phyloP scores from a whole-genome alignment of 2,329 filamentous ascomycete genomes.

The Magnaporthales sp. region DNA sequence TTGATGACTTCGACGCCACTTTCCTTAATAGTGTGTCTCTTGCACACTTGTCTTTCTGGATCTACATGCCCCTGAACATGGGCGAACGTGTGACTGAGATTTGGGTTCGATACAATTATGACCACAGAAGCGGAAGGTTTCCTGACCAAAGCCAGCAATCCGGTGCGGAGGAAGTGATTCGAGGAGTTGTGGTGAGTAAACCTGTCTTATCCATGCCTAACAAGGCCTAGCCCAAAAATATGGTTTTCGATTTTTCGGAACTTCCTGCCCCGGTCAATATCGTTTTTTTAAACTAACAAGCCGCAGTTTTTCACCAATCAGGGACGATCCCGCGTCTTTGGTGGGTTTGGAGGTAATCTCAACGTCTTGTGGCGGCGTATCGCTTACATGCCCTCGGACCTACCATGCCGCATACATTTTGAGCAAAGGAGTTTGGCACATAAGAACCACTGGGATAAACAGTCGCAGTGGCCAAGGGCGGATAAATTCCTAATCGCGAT shows the following conservation, averaged over 20 bases:
- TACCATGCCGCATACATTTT: neutral
- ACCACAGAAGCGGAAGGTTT: too few species aligned
- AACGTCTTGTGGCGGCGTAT: neutral
- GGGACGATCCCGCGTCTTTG: neutral
- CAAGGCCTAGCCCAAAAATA: too few species aligned
- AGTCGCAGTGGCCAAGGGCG: neutral
- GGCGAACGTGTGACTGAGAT: neutral
- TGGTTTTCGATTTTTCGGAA: too few species aligned
- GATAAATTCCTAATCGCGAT: neutral
- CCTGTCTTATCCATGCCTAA: neutral
- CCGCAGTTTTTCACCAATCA: neutral
- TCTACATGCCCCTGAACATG: neutral
- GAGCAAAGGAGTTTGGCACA: neutral
- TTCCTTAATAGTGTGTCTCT: neutral
- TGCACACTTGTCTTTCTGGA: neutral
- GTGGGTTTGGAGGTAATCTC: neutral
- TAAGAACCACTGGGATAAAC: neutral
- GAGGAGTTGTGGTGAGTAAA: neutral
- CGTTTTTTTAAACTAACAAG: neutral
- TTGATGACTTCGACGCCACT: neutral
- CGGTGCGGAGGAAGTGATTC: neutral
- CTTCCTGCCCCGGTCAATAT: too few species aligned
- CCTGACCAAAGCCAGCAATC: too few species aligned
- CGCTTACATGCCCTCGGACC: neutral
- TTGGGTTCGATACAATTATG: neutral